Evolutionary conservation across 257 asterid genomes (phyloP), one percentile per base, ranked within the genome.

Genomic region (Jacaranda mimosifolia): DNA sequence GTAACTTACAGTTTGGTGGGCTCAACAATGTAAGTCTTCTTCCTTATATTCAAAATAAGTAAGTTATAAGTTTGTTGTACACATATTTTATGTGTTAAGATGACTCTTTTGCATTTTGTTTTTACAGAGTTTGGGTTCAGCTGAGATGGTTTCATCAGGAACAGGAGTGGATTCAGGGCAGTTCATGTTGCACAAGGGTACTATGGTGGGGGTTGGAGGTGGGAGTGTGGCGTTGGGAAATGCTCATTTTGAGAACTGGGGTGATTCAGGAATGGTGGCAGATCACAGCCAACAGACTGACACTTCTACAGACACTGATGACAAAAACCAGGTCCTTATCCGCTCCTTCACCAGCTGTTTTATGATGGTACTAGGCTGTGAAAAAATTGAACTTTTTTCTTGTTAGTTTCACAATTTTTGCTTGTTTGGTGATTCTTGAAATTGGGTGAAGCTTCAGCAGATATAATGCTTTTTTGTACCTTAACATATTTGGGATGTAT

Each of bases 1-100:
- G 77, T 86, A 87, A 80, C 90, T 79, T 89, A 73, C 93, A 90
- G 80, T 93, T 91, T 81, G 94, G 87, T 85, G 96, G 86, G 52
- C 84, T 91, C 73, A 83, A 75, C 86, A 82, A 72, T 82, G 98
- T 93, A 80, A 63, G 68, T 42, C 49, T 57, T 75, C 49, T 68
- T 40, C 73, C 9, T 62, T 36, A 53, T 64, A 74, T 59, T 48
- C 57, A 42, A 55, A 58, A 18, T 13, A 36, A 14, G 17, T 14
- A 14, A 17, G 1, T 49, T 18, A 35, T 7, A 35, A 32, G 57
- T 56, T 0, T 62, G 38, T 26, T 26, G 32, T 26, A 26, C 26
- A 4, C 9, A 10, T 32, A 55, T 10, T 7, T 40, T 46, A 4
- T 39, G 40, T 59, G 49, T 38, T 17, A 0, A 59, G 35, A 46